These are phyloP conservation scores for Aspergillus pseudoterreus DNA, from an alignment of 2,329 filamentous ascomycete species.

Conservation along the genomic window DNA sequence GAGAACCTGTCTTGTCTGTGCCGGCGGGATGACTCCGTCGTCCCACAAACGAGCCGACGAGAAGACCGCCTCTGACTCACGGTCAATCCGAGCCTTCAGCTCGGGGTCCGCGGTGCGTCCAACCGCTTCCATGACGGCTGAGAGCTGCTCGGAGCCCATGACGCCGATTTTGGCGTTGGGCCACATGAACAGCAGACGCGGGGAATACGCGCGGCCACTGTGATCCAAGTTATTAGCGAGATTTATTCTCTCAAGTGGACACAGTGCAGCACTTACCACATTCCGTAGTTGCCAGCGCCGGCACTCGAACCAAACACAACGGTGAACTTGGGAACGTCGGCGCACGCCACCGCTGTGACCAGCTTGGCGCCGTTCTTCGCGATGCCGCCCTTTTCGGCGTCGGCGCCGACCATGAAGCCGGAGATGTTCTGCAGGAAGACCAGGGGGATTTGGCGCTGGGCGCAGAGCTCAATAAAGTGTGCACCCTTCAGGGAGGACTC, in stretches of 20 bases:
- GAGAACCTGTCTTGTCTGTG: slow-evolving; percentile 69
- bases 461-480: slow-evolving; percentile 94
- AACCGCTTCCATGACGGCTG: slow-evolving; percentile 90
- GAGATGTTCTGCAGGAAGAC: slow-evolving; percentile 96
- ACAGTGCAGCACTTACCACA: slow-evolving; percentile 61
- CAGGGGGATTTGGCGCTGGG: slow-evolving; percentile 82
- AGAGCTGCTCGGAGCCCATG: slow-evolving; percentile 92
- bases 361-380: slow-evolving; percentile 98
- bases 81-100: slow-evolving; percentile 79
- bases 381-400: slow-evolving; percentile 90
- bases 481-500: slow-evolving; percentile 87
- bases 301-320: slow-evolving; percentile 92
- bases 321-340: slow-evolving; percentile 93
- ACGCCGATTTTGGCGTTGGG: slow-evolving; percentile 94
- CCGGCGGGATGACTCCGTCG: slow-evolving; percentile 74
- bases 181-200: slow-evolving; percentile 93
- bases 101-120: slow-evolving; percentile 77
- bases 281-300: slow-evolving; percentile 95
- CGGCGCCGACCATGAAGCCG: slow-evolving; percentile 95
- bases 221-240: neutral
- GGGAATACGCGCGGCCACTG: slow-evolving; percentile 84
- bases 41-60: slow-evolving; percentile 90
- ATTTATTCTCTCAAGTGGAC: neutral
- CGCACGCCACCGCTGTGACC: slow-evolving; percentile 90
- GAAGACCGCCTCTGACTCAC: slow-evolving; percentile 83